Evolutionary conservation across 257 asterid genomes (phyloP).

Genomic region (Dorcoceras hygrometricum): DNA sequence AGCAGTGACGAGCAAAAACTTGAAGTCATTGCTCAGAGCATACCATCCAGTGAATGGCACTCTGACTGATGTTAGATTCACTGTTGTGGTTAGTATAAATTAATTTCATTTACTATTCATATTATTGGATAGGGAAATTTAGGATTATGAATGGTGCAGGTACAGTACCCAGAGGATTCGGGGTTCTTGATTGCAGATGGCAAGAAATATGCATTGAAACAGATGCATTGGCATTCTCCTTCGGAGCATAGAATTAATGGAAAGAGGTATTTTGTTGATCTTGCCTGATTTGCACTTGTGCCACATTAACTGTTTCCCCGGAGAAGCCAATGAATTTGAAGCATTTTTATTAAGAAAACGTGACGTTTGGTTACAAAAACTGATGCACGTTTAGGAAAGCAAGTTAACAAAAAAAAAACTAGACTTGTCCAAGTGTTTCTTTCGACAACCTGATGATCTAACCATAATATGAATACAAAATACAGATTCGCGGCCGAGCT

Average conservation of each 20-base stretch:
- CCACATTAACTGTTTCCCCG: too few relatives aligned
- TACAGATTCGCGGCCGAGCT: conserved; percentile 56
- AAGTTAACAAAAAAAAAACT: too few relatives aligned
- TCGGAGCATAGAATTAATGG: conserved; percentile 63
- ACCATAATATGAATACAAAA: too few relatives aligned
- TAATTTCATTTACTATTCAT: not conserved
- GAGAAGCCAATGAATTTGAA: too few relatives aligned
- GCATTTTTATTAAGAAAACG: too few relatives aligned
- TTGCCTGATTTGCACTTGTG: not conserved
- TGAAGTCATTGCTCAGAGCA: conserved; percentile 55
- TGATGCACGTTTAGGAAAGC: too few relatives aligned
- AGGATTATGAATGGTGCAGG: conserved; percentile 37
- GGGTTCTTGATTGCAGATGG: conserved; percentile 50
- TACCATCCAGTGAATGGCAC: conserved; percentile 55
- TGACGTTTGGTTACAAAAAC: too few relatives aligned
- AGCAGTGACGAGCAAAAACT: conserved; percentile 29
- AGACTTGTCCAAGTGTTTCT: too few relatives aligned
- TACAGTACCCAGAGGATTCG: conserved; percentile 54
- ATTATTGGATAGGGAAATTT: not conserved
- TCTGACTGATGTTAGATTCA: conserved; percentile 56
- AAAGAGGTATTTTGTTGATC: conserved; percentile 25
- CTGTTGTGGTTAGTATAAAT: conserved; percentile 50
- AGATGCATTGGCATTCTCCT: conserved; percentile 79
- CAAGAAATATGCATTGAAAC: conserved; percentile 47
- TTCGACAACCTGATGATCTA: too few relatives aligned